A percentile compares a stretch with the other conserved stretches of the same genome.
Conservation (phyloP, 495 filamentous ascomycete species). For the Penicillium ucsense region DNA sequence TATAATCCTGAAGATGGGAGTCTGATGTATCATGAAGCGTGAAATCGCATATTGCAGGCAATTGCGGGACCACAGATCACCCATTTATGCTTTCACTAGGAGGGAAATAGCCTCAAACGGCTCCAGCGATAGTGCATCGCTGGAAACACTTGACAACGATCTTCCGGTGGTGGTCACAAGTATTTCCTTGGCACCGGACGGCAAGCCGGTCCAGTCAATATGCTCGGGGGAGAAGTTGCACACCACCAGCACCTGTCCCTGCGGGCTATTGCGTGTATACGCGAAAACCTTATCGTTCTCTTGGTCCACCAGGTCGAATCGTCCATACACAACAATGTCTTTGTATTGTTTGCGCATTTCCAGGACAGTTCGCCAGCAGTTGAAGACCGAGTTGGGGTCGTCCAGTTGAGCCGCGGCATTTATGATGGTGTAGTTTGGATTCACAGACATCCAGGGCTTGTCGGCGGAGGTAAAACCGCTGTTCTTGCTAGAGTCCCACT, state of each 20-base stretch:
- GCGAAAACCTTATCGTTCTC: background rate
- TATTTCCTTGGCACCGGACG: background rate
- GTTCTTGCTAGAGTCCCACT: slow-evolving; percentile 40
- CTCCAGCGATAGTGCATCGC: background rate
- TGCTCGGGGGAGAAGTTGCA: background rate
- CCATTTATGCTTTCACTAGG: background rate
- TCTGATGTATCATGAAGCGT: too few relatives aligned
- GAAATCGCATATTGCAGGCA: too few relatives aligned
- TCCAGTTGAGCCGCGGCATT: slow-evolving; percentile 35
- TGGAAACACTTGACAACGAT: background rate
- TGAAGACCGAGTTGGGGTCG: background rate
- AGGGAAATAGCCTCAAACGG: background rate
- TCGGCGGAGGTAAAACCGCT: slow-evolving; percentile 38
- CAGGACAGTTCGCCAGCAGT: background rate
- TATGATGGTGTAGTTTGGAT: slow-evolving; percentile 37
- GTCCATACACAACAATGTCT: background rate
- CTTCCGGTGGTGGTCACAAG: background rate
- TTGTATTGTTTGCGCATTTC: background rate
- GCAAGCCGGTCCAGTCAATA: background rate
- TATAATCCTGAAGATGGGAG: too few relatives aligned
- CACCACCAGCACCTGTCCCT: background rate
- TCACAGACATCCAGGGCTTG: slow-evolving; percentile 45
- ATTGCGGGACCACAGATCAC: background rate
- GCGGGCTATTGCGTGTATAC: background rate
- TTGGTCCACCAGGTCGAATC: background rate